Conservation (phyloP, 768 basidiomycete genomes). For the Psilocybe subaeruginosa region DNA sequence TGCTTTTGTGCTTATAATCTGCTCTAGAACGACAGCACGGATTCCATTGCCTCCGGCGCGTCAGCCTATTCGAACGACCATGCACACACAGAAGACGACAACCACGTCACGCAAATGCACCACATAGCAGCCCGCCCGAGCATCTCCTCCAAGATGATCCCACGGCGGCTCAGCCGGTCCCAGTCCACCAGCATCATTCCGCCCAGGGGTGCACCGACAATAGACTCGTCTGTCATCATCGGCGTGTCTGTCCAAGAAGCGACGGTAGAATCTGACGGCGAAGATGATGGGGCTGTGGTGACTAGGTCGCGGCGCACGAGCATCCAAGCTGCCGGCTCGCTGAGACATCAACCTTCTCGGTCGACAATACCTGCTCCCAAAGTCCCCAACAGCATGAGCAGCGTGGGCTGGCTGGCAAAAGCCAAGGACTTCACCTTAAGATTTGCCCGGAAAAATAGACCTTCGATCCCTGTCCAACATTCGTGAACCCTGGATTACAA, state of each 20-base stretch:
- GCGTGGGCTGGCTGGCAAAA: slow-evolving; percentile 11
- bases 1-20: background rate
- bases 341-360: slow-evolving; percentile 39
- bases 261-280: slow-evolving; percentile 33
- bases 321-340: slow-evolving; percentile 30
- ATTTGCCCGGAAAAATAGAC: slow-evolving; percentile 10
- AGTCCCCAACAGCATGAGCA: slow-evolving; percentile 11
- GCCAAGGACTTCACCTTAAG: slow-evolving; percentile 15
- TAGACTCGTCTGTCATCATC: slow-evolving; percentile 39
- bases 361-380: slow-evolving; percentile 27
- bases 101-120: slow-evolving; percentile 52
- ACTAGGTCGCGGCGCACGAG: slow-evolving; percentile 24
- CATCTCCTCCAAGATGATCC: slow-evolving; percentile 46
- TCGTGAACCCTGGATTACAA: background rate
- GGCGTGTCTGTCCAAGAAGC: slow-evolving; percentile 53
- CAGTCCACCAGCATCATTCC: slow-evolving; percentile 40
- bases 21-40: slow-evolving; percentile 44
- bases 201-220: slow-evolving; percentile 11
- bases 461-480: slow-evolving; percentile 11
- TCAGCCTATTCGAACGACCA: slow-evolving; percentile 37
- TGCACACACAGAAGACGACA: slow-evolving; percentile 41
- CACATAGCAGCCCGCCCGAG: slow-evolving; percentile 46
- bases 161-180: slow-evolving; percentile 48
- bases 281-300: slow-evolving; percentile 12
- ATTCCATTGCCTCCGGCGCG: slow-evolving; percentile 45